Conservation (phyloP, 73 alveolate genomes). For the Diophrys appendiculata region DNA sequence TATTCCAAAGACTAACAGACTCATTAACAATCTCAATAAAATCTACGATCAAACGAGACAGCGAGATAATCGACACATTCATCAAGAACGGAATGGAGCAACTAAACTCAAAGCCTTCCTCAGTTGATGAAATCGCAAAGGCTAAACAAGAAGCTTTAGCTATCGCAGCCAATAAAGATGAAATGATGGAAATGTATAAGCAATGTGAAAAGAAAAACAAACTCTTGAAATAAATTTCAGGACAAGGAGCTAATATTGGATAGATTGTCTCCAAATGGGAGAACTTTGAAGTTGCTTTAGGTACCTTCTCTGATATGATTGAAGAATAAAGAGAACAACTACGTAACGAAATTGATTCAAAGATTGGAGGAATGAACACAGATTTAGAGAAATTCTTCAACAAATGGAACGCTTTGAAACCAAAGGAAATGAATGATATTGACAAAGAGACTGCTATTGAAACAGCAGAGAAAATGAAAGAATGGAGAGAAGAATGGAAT, state of each 20-base stretch:
- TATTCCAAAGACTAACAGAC: conserved; percentile 92
- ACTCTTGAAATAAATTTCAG: conserved; percentile 85
- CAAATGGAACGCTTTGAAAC: conserved; percentile 96
- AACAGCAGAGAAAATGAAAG: conserved; percentile 87
- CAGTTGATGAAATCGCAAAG: conserved; percentile 93
- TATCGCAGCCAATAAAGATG: conserved; percentile 82
- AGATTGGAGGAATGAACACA: conserved; percentile 76
- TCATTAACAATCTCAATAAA: conserved; percentile 82
- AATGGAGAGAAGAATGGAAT: conserved; percentile 92
- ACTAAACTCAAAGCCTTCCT: conserved; percentile 86
- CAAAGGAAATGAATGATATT: conserved; percentile 93
- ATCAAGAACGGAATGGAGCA: conserved; percentile 87
- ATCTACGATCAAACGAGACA: conserved; percentile 82
- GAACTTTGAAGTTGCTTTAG: conserved; percentile 90
- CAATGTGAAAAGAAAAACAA: conserved; percentile 87
- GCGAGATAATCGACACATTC: conserved; percentile 82
- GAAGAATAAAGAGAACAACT: conserved; percentile 92
- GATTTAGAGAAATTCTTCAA: conserved; percentile 91
- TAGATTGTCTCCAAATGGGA: conserved; percentile 93
- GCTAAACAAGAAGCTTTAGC: conserved; percentile 88
- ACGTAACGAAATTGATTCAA: conserved; percentile 82
- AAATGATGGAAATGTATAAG: conserved; percentile 76
- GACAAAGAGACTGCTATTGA: conserved; percentile 95
- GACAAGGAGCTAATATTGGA: conserved; percentile 86
- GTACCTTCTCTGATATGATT: conserved; percentile 87